Evolutionary conservation across 2,329 filamentous ascomycete species (phyloP), one percentile per base, ranked within the genome.

Genomic region (Diaporthe batatas): DNA sequence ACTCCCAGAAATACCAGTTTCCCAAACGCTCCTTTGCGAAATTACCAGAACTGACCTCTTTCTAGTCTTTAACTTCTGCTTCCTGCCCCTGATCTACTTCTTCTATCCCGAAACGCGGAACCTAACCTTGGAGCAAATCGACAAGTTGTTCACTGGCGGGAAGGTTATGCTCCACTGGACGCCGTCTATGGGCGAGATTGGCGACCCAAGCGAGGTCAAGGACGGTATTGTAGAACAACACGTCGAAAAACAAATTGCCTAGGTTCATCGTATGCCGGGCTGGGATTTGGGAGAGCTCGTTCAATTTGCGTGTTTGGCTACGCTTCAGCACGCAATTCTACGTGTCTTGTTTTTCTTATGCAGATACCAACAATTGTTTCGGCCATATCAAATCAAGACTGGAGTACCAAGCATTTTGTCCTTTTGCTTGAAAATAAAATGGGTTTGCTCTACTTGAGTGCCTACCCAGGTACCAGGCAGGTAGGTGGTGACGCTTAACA

Each of bases 41-140:
- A 10, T 2, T 29, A 10, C 23, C 18, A 49, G n/a, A 23, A 67
- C 62, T 67, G 32, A 67, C 62, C 6, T 25, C 29, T 39, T 21
- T 70, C 39, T 71, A 44, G 79, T 80, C n/a, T 74, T 74, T 23
- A 74, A 74, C 23, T 58, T 68, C 36, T 71, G 75, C 34, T 76
- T 78, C 51, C 54, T 78, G 10, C 77, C 77, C 14, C 58, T 79
- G 6, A 76, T 80, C 7, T 80, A 77, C 68, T 79, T 80, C 73
- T 77, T 79, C 64, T 80, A 79, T 70, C 79, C 79, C 47, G 79
- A 79, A 73, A 81, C 80, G 1, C 79, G 77, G 36, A 77, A 79
- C 29, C 71, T 80, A 3, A 75, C 73, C 12, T 72, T 81, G 6
- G 80, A 81, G 74, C 78, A 81, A 72, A 80, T 81, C 39, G 80